Evolutionary conservation across 139 green algal genomes (phyloP), one percentile per base, ranked within the genome.

Genomic region (Edaphochlamys debaryana): DNA sequence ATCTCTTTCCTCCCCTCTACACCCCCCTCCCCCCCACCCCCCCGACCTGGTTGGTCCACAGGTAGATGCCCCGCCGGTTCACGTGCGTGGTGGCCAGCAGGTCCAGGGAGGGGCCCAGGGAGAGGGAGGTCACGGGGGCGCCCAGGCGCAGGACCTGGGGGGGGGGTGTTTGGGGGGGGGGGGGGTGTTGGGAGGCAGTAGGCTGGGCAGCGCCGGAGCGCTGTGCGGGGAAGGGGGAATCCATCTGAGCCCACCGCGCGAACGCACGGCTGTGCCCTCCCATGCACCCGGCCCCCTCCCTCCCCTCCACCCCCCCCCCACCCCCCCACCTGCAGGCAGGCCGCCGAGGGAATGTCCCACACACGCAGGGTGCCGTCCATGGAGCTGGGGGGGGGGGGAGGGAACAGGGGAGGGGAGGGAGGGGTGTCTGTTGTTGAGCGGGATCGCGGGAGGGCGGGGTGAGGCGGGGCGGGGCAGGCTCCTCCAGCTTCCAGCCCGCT

Each of bases 51-150:
- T 98, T 99, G 68, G 87, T 86, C 98, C 98, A 99, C 32, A 99
- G 91, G 88, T 98, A 99, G 58, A 99, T 93, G n/a, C 97, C 97
- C 1, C 93, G 89, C 11, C 79, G 79, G 80, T 95, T 93, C 67
- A 92, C 90, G 84, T 99, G 96, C 0, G 91, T 87, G 29, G 98
- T 99, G 77, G 97, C 98, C 54, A 99, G 93, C 84, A 99, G 80
- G 86, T 99, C 96, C 77, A 94, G 90, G 56, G 66, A 72, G 40
- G 95, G 93, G 6, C 92, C 94, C n/a, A 98, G 91, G 38, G 84
- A 91, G 15, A 97, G 82, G 25, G 82, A 89, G 22, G 91, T 97
- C 15, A 99, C 90, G 37, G 94, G 90, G 0, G 86, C 62, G 17
- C 93, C 95, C 80, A 99, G 83, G 25, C 84, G 82, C 88, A 99